phyloP scores from a whole-genome alignment of 2,329 filamentous ascomycete species.

The Tolypocladium nubicola region DNA sequence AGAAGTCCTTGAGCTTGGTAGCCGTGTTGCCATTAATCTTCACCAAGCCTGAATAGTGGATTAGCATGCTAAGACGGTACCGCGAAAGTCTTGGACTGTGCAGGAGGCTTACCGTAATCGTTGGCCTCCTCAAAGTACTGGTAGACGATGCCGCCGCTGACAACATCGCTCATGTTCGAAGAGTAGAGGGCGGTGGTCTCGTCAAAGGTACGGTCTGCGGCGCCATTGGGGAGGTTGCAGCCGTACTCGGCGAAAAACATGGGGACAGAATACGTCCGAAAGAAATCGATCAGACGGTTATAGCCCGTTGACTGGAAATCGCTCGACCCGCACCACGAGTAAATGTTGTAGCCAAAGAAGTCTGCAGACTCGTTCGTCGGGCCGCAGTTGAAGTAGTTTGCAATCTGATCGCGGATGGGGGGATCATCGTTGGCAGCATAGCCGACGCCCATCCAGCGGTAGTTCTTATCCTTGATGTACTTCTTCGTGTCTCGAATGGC shows the following conservation, averaged over 20 bases:
- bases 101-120: constrained; percentile 56
- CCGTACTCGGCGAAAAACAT: constrained; percentile 99
- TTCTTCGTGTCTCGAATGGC: constrained; percentile 92
- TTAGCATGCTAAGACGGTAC: not conserved
- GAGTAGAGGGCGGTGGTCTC: constrained; percentile 79
- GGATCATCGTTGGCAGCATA: constrained; percentile 94
- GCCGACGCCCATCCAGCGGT: constrained; percentile 76
- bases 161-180: constrained; percentile 69
- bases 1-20: constrained; percentile 63
- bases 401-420: constrained; percentile 69
- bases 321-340: constrained; percentile 94
- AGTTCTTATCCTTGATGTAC: constrained; percentile 79
- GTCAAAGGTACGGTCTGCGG: constrained; percentile 64
- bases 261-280: constrained; percentile 79
- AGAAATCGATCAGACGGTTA: constrained; percentile 73
- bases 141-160: constrained; percentile 96
- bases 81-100: not conserved
- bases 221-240: constrained; percentile 61
- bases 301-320: constrained; percentile 70
- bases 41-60: constrained; percentile 47
- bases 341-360: constrained; percentile 99
- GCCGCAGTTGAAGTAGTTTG: constrained; percentile 92
- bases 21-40: constrained; percentile 46
- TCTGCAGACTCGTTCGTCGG: constrained; percentile 58
- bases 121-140: constrained; percentile 94